These are phyloP conservation scores for Chimonanthus salicifolius DNA, from an alignment of 164 flowering plant species.

Conservation along the genomic window DNA sequence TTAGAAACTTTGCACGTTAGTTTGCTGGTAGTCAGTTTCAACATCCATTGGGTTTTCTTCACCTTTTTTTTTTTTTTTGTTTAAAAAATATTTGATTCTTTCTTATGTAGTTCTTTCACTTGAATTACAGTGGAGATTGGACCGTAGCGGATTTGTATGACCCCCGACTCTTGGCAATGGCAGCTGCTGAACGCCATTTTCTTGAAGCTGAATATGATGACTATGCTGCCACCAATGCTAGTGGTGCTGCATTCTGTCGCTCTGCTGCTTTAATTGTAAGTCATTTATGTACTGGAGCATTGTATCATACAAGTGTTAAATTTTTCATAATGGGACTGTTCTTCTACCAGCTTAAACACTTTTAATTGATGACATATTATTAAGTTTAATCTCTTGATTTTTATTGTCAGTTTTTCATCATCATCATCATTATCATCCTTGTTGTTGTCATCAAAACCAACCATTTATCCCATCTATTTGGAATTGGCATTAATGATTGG, in stretches of 20 bases:
- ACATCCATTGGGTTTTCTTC: background rate
- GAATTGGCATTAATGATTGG: too few species aligned
- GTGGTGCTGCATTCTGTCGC: conserved; percentile 94
- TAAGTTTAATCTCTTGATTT: too few species aligned
- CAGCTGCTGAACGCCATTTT: conserved; percentile 82
- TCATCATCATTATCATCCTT: too few species aligned
- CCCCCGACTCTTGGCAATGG: conserved; percentile 89
- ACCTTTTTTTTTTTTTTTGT: background rate
- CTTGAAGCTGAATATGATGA: conserved; percentile 90
- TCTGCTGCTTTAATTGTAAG: conserved; percentile 89
- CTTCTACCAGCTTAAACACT: too few species aligned
- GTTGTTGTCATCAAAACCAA: too few species aligned
- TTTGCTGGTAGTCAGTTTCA: background rate
- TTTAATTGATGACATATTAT: too few species aligned
- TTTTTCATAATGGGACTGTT: too few species aligned
- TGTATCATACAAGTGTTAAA: background rate
- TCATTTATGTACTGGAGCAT: background rate
- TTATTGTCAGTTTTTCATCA: too few species aligned
- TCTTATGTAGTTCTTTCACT: background rate
- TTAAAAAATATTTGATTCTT: too few species aligned
- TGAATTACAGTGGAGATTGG: conserved; percentile 78
- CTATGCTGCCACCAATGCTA: conserved; percentile 71
- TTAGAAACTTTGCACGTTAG: background rate
- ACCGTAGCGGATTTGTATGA: conserved; percentile 75
- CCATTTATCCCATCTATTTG: too few species aligned